phyloP scores from a whole-genome alignment of 1,284 basidiomycete species.

The Paramarasmius palmivorus region DNA sequence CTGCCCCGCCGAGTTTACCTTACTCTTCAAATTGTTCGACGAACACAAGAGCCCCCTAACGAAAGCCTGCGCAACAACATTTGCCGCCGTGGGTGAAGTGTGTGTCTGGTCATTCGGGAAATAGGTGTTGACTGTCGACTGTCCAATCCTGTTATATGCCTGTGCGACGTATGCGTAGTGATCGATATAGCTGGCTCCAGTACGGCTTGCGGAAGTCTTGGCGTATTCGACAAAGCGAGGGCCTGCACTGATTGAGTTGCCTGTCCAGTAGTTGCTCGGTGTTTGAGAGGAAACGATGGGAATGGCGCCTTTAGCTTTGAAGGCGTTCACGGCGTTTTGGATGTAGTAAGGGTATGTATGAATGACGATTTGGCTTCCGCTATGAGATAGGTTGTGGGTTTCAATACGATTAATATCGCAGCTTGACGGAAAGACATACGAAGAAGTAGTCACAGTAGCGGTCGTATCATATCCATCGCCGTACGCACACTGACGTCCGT shows the following conservation, averaged over 20 bases:
- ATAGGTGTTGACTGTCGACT: slow-evolving; percentile 35
- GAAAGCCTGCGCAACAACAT: slow-evolving; percentile 45
- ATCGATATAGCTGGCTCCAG: slow-evolving; percentile 43
- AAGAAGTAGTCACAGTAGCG: slow-evolving; percentile 30
- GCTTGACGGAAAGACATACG: slow-evolving; percentile 23
- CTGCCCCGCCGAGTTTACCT: slow-evolving; percentile 35
- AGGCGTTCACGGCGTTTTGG: slow-evolving; percentile 40
- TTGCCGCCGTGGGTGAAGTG: slow-evolving; percentile 42
- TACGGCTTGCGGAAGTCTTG: slow-evolving; percentile 36
- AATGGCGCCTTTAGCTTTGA: slow-evolving; percentile 47
- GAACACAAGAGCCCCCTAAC: slow-evolving; percentile 39
- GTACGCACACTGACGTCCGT: slow-evolving; percentile 37
- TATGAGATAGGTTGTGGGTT: slow-evolving; percentile 14
- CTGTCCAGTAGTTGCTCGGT: slow-evolving; percentile 45
- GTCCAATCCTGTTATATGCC: slow-evolving; percentile 42
- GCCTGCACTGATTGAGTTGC: slow-evolving; percentile 32
- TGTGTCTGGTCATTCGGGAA: slow-evolving; percentile 52
- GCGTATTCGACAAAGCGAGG: slow-evolving; percentile 50
- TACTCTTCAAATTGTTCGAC: slow-evolving; percentile 29
- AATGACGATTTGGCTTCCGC: slow-evolving; percentile 34
- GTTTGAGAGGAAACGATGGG: slow-evolving; percentile 51
- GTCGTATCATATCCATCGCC: slow-evolving; percentile 36
- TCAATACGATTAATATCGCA: not conserved
- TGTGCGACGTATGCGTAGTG: slow-evolving; percentile 46
- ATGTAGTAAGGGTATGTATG: slow-evolving; percentile 43